These are phyloP conservation scores for Penicillium sp. DNA, from an alignment of 2,329 filamentous ascomycete species.

Conservation along the genomic window DNA sequence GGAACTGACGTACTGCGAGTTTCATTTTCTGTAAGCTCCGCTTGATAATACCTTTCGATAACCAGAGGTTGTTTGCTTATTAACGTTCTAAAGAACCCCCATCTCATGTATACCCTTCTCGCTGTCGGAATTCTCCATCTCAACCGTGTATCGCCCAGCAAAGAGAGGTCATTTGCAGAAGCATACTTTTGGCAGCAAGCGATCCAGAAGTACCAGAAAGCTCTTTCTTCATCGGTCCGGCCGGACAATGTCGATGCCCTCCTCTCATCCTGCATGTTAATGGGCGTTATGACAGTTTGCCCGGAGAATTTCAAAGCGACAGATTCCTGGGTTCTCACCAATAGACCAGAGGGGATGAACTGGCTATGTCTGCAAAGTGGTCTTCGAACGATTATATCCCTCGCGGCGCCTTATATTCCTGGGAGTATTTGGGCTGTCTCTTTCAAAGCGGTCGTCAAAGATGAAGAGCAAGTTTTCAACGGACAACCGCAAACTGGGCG, in stretches of 20 bases:
- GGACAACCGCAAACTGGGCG: constrained; percentile 21
- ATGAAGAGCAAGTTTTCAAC: constrained; percentile 21
- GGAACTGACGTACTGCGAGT: constrained; percentile 30
- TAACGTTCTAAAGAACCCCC: constrained; percentile 20
- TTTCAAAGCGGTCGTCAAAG: constrained; percentile 22
- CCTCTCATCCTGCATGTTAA: constrained; percentile 37
- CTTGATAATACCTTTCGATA: not conserved
- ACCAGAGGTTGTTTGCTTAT: not conserved
- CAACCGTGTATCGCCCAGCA: constrained; percentile 26
- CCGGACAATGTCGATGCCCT: constrained; percentile 30
- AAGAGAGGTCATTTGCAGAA: constrained; percentile 26
- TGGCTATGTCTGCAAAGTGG: constrained; percentile 38
- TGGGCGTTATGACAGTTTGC: constrained; percentile 31
- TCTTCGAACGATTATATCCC: constrained; percentile 25
- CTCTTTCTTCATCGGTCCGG: constrained; percentile 21
- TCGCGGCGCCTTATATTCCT: constrained; percentile 17
- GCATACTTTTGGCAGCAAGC: constrained; percentile 36
- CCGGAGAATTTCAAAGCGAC: constrained; percentile 25
- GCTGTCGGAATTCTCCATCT: constrained; percentile 33
- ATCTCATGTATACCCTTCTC: constrained; percentile 38
- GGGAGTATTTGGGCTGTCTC: constrained; percentile 32
- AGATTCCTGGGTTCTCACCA: constrained; percentile 37
- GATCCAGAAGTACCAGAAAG: constrained; percentile 30
- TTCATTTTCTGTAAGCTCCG: constrained; percentile 24
- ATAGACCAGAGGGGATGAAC: constrained; percentile 28